phyloP scores from a whole-genome alignment of 805 yeast genomes.

The Zygosaccharomyces siamensis region DNA sequence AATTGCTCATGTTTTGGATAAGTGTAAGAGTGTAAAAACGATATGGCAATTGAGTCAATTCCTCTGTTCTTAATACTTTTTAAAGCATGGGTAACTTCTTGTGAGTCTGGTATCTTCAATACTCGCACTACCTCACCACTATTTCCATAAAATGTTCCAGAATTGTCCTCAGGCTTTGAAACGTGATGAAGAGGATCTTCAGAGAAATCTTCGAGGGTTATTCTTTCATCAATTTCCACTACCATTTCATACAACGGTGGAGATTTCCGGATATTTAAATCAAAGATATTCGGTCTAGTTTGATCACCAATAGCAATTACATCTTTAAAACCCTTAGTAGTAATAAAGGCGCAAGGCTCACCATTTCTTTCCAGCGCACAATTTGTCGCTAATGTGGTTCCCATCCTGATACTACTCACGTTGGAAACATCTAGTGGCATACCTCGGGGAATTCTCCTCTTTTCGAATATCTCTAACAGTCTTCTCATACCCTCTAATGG shows the following conservation, averaged over 20 bases:
- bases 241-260: slow-evolving; percentile 69
- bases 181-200: slow-evolving; percentile 54
- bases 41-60: slow-evolving; percentile 63
- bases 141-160: slow-evolving; percentile 44
- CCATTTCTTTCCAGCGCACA: slow-evolving; percentile 92
- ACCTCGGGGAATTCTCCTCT: slow-evolving; percentile 52
- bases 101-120: slow-evolving; percentile 45
- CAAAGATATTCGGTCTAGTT: slow-evolving; percentile 85
- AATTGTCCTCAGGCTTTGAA: slow-evolving; percentile 17
- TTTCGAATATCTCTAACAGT: slow-evolving; percentile 57
- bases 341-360: slow-evolving; percentile 75
- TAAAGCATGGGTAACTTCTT: slow-evolving; percentile 41
- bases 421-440: slow-evolving; percentile 54
- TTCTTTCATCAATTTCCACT: slow-evolving; percentile 83
- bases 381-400: slow-evolving; percentile 94
- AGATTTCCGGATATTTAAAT: slow-evolving; percentile 67
- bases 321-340: slow-evolving; percentile 86
- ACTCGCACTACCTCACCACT: slow-evolving; percentile 67
- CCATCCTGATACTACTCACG: slow-evolving; percentile 74
- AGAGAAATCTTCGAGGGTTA: slow-evolving; percentile 73
- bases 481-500: slow-evolving; percentile 89
- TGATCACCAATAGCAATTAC: slow-evolving; percentile 83
- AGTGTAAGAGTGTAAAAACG: slow-evolving; percentile 68
- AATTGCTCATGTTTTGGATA: slow-evolving; percentile 62
- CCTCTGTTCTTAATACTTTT: slow-evolving; percentile 49